Conservation (phyloP, 2,329 filamentous ascomycete genomes). For the Epichloe typhina region DNA sequence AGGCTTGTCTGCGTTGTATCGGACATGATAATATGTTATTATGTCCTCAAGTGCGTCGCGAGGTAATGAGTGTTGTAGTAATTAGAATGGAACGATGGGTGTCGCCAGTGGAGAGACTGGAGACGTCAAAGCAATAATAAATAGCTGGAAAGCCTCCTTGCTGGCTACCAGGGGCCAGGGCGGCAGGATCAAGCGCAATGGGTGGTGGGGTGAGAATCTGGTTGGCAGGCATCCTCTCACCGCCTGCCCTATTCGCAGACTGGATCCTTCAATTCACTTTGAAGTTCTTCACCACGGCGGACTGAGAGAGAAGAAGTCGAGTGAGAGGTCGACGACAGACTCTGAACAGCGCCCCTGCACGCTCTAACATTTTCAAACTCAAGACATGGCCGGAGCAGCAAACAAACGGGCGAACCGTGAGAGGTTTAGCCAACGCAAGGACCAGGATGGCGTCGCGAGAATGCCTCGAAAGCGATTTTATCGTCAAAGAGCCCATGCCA, state of each 20-base stretch:
- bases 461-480: slow-evolving; percentile 94
- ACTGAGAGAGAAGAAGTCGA: not conserved
- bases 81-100: not conserved
- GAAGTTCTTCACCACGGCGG: not conserved
- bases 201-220: too few species aligned
- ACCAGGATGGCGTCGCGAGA: slow-evolving; percentile 39
- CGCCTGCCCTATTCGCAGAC: slow-evolving; percentile 7
- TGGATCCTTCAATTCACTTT: not conserved
- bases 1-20: slow-evolving; percentile 11
- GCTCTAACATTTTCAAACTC: not conserved
- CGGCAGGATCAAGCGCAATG: not conserved
- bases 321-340: not conserved
- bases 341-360: not conserved
- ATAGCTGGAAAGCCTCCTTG: not conserved
- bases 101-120: not conserved
- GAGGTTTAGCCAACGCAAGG: slow-evolving; percentile 45
- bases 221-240: slow-evolving; percentile 1
- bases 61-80: not conserved
- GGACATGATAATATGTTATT: slow-evolving; percentile 11
- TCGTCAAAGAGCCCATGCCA: slow-evolving; percentile 89
- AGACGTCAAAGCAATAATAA: not conserved
- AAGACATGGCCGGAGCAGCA: slow-evolving; percentile 16
- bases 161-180: not conserved
- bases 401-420: slow-evolving; percentile 54
- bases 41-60: not conserved